Base-by-base conservation (phyloP, 139 green algal species). In the Diplosphaera chodatii region DNA sequence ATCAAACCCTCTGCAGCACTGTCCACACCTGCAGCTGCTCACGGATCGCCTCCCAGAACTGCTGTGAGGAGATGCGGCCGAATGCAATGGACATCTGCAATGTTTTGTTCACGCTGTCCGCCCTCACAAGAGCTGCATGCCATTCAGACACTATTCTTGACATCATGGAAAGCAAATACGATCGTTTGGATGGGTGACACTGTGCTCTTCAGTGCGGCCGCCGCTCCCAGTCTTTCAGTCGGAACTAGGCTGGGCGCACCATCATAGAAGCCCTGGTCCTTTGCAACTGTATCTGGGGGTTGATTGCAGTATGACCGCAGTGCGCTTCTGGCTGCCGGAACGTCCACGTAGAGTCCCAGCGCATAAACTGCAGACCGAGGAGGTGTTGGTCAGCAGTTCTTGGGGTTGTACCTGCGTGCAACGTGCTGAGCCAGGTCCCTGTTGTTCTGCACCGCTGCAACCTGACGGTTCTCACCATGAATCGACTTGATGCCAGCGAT, bases 301-400 rank as follows among this genome's bases (percentile, higher is more conserved):
- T 29, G 25, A 13, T 63, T 68, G 66, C 78, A 83, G 40, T 85
- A 78, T 41, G 63, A 28, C 4, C 40, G 10, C 56, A 90, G 73
- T 18, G 72, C 66, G 27, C 68, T 64, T 55, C 84, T 86, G 18
- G 83, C 85, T 21, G 71, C 85, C 6, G 55, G 62, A 1, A 31
- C 63, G 32, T 92, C 88, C 27, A 91, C 80, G 70, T 92, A 92
- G 15, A 93, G 67, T 0, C 84, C 88, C 32, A 93, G 64, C 0
- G 84, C 82, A 71, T 93, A 90, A 27, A 90, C 83, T 86, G 79
- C 68, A 74, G n/a, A n/a, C n/a, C n/a, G n/a, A n/a, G n/a, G n/a
- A n/a, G n/a, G n/a, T n/a, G n/a, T n/a, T n/a, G n/a, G n/a, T n/a
- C n/a, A n/a, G n/a, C n/a, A n/a, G n/a, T n/a, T n/a, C n/a, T n/a